Base-by-base conservation (phyloP, 352 stramenopile genomes). In the Phytophthora melonis region DNA sequence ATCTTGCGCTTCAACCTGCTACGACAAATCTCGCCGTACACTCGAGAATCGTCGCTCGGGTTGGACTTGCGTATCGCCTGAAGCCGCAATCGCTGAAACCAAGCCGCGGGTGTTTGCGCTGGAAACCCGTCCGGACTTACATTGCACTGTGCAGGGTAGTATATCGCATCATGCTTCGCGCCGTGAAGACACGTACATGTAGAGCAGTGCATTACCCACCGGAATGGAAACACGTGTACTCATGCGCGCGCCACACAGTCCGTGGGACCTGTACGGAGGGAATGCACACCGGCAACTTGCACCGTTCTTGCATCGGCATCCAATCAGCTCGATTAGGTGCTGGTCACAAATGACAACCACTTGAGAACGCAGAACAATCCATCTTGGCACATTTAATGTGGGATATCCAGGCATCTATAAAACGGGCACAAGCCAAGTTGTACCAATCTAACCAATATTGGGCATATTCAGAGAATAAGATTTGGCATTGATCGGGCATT, bases 1-100 rank as follows among this genome's bases (percentile, higher is more conserved):
- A 75, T 72, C 61, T 78, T 78, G 72, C 72, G 67, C 61, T 78
- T 78, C 72, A 75, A 72, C 50, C 47, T 75, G 67, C 50, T 63
- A 75, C 72, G 32, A 43, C 71, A 78, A 72, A 74, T 75, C 71
- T 53, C 41, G 32, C 23, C 21, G 52, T 49, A 41, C 39, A n/a
- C 34, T 64, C 53, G 30, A 53, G 45, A 53, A 74, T 70, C 71
- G 49, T 39, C 57, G 58, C 18, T 56, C 54, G 23, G 58, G 14
- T 43, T 23, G 27, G 27, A 16, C 70, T 77, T 77, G 70, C 70
- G 70, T 77, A 64, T 77, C 64, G 59, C 3, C 34, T 68, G 62
- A 72, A 68, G 39, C 41, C 8, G 32, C 3, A 32, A 27, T 62
- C 25, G 57, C 62, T 66, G 61, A 71, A 74, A 70, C 56, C 34